Base-by-base conservation (phyloP, 192 early-diverging fungal genomes). In the Coemansia brasiliensis region DNA sequence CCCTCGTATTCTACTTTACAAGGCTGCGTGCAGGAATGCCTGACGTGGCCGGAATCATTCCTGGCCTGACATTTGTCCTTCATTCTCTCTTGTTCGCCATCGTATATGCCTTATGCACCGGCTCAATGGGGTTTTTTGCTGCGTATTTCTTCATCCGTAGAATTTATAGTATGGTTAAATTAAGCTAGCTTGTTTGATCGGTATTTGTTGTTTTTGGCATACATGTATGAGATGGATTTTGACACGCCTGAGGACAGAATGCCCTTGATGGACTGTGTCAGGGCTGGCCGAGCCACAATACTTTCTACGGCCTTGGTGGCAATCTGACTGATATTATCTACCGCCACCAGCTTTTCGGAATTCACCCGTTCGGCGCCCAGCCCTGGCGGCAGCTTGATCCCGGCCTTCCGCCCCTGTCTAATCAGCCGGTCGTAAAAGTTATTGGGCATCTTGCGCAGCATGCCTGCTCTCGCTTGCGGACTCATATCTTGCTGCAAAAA, bases 181-280 rank as follows among this genome's bases (percentile, higher is more conserved):
- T 69, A 2, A 63, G 60, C 0, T 69, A 35, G 24, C 11, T 22
- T 21, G 15, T 49, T 9, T 3, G 3, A 26, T 49, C 56, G 45
- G 54, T 63, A 71, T 52, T 79, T 79, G 16, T 21, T 53, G 62
- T 73, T 72, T 51, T 84, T 84, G 32, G 72, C 70, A 17, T 66
- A 48, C 54, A 84, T 81, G 72, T 93, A 93, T 13, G 80, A 61
- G 15, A 69, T 58, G 12, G 84, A 83, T 57, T 85, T 89, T 37
- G 73, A 12, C 17, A 86, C 22, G 0, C 97, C 97, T 16, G 95
- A 94, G 0, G 94, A 93, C 16, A 95, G 63, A 24, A 98, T 72
- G 1, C 97, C 97, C 76, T 99, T 99, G 53, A 87, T 52, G 22
- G 92, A 90, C 74, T 99, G 96, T 1, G 89, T 86, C 17, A 99